Percentiles rank a stretch among this genome's conserved stretches.
Conservation (phyloP, 495 filamentous ascomycete species). For the Pyrenopolyporus hunteri region DNA sequence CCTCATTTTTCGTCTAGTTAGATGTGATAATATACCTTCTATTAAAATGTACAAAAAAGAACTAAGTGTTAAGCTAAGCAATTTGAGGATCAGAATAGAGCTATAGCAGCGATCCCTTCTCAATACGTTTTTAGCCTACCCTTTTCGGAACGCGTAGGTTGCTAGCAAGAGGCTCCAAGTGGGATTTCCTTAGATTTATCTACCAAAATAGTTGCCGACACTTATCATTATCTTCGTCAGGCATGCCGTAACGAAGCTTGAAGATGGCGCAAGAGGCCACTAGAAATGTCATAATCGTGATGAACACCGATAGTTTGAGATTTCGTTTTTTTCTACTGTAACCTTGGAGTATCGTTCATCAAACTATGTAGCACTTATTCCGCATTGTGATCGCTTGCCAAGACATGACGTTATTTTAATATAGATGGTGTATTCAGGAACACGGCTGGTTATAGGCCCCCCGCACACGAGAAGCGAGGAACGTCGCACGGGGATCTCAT, state of each 20-base stretch:
- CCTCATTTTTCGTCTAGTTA: too few relatives aligned
- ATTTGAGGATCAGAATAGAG: background rate
- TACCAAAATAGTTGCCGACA: background rate
- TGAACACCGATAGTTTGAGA: constrained; percentile 8
- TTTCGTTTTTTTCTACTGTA: constrained; percentile 3
- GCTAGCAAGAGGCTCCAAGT: background rate
- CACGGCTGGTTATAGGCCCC: constrained; percentile 33
- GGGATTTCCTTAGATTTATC: background rate
- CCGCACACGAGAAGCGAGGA: constrained; percentile 21
- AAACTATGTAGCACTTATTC: constrained; percentile 21
- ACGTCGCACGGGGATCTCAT: constrained; percentile 24
- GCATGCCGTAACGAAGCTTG: constrained; percentile 15
- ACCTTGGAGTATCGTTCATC: constrained; percentile 12
- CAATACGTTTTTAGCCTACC: background rate
- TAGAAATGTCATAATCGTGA: background rate
- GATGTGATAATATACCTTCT: too few relatives aligned
- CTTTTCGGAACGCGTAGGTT: background rate
- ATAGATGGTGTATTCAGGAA: constrained; percentile 37
- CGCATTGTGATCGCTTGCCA: constrained; percentile 25
- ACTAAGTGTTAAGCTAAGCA: background rate
- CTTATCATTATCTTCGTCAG: background rate
- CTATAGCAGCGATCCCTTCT: background rate
- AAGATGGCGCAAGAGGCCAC: constrained; percentile 25
- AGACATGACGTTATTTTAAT: constrained; percentile 43
- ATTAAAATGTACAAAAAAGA: too few relatives aligned